A percentile compares a stretch with the other conserved stretches of the same genome.
These are phyloP conservation scores for Coemansia sp. DNA, from an alignment of 192 early-diverging fungal genomes.

Conservation along the genomic window DNA sequence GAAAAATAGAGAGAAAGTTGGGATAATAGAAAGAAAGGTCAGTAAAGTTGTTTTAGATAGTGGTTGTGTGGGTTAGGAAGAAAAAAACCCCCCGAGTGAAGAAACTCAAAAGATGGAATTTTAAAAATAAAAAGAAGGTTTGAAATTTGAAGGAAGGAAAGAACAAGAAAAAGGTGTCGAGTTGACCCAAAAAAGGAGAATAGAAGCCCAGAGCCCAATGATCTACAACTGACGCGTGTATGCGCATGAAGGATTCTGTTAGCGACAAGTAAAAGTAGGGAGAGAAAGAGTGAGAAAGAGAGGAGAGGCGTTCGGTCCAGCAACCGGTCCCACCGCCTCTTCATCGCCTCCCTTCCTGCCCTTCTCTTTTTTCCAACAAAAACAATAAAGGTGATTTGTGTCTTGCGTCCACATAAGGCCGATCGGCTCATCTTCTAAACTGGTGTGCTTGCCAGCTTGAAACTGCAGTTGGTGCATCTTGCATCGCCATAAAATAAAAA, in stretches of 20 bases:
- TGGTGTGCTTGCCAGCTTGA: background rate
- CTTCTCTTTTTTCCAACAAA: background rate
- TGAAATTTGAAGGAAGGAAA: background rate
- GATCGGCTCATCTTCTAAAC: background rate
- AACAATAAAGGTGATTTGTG: background rate
- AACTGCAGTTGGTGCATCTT: background rate
- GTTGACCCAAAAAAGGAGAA: background rate
- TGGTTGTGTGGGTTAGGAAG: background rate
- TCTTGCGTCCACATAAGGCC: background rate
- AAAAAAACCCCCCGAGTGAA: background rate
- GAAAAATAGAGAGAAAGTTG: background rate
- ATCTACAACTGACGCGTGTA: background rate
- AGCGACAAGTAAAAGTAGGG: background rate
- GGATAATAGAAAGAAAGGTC: background rate
- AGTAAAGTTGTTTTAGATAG: background rate
- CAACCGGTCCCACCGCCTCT: background rate
- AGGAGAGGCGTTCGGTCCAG: background rate
- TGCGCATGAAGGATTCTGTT: background rate
- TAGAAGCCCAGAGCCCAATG: background rate
- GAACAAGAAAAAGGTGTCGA: background rate
- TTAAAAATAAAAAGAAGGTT: background rate
- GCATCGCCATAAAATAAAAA: background rate
- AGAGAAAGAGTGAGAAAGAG: background rate
- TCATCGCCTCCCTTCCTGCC: background rate
- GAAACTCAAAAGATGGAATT: background rate